A percentile compares a stretch with the other conserved stretches of the same genome.
phyloP scores from a whole-genome alignment of 257 asterid species.

The Solanum acaule region DNA sequence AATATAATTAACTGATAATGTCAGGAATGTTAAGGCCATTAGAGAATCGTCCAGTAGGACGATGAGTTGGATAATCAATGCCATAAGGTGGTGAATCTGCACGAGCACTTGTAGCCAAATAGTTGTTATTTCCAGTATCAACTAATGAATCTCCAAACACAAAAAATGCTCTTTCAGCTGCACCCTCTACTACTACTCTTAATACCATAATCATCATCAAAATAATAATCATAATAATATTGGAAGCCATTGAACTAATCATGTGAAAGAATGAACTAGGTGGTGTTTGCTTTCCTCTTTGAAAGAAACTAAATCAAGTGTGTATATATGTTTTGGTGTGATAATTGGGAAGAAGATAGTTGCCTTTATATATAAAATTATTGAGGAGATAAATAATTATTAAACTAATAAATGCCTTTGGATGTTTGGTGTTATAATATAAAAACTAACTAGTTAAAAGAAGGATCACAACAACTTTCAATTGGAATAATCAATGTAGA shows the following conservation, averaged over 20 bases:
- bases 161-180: slow-evolving; percentile 33
- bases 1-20: slow-evolving; percentile 34
- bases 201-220: slow-evolving; percentile 1
- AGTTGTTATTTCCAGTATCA: slow-evolving; percentile 75
- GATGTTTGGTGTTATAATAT: neutral
- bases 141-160: slow-evolving; percentile 74
- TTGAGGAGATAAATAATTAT: neutral
- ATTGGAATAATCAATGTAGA: neutral
- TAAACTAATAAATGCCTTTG: neutral
- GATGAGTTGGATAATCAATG: slow-evolving; percentile 54
- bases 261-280: neutral
- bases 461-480: neutral
- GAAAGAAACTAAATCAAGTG: neutral
- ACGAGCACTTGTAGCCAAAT: slow-evolving; percentile 53
- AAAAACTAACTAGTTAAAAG: neutral
- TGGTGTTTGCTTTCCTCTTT: neutral
- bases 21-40: slow-evolving; percentile 72
- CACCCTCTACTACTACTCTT: slow-evolving; percentile 1
- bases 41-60: slow-evolving; percentile 72
- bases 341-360: no score
- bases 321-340: no score
- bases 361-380: neutral
- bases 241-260: slow-evolving; percentile 11
- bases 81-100: slow-evolving; percentile 81
- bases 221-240: neutral